phyloP scores from a whole-genome alignment of 2,329 filamentous ascomycete genomes.

The Cladophialophora immunda region DNA sequence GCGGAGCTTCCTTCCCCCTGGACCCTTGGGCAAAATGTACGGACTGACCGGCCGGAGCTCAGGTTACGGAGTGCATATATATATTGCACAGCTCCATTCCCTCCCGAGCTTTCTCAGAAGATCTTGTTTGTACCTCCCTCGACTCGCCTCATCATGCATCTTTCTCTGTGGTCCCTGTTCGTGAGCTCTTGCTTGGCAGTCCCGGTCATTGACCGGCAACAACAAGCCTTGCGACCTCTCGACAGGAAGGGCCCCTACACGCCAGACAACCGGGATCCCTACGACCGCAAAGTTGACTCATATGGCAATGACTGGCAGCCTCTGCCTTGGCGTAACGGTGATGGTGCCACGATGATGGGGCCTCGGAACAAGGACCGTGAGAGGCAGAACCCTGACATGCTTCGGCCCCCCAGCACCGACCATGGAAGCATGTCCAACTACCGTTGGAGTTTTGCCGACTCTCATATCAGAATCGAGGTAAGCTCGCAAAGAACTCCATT shows the following conservation, averaged over 20 bases:
- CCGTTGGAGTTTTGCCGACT: slow-evolving; percentile 75
- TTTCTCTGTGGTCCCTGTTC: slow-evolving; percentile 31
- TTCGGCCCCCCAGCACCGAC: slow-evolving; percentile 77
- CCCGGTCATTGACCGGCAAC: slow-evolving; percentile 51
- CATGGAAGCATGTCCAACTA: slow-evolving; percentile 75
- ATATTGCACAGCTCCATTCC: slow-evolving; percentile 10
- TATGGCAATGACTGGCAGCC: slow-evolving; percentile 50
- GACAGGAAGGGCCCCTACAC: slow-evolving; percentile 30
- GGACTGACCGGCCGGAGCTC: background rate
- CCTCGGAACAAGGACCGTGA: slow-evolving; percentile 74
- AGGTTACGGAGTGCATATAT: slow-evolving; percentile 7
- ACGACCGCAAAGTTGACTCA: slow-evolving; percentile 36
- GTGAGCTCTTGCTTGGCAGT: slow-evolving; percentile 30
- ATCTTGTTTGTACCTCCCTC: slow-evolving; percentile 10
- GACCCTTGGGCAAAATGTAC: slow-evolving; percentile 9
- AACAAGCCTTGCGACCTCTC: slow-evolving; percentile 27
- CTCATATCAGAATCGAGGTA: slow-evolving; percentile 70
- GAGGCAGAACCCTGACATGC: slow-evolving; percentile 74
- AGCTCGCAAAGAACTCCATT: slow-evolving; percentile 32
- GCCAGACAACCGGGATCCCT: slow-evolving; percentile 32
- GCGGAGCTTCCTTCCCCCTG: slow-evolving; percentile 5
- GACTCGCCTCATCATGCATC: slow-evolving; percentile 28
- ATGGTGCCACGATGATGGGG: slow-evolving; percentile 72
- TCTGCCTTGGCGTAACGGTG: slow-evolving; percentile 69
- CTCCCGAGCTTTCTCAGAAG: slow-evolving; percentile 7